phyloP scores from a whole-genome alignment of 2,329 filamentous ascomycete genomes.

The Neodidymelliopsis sp. region DNA sequence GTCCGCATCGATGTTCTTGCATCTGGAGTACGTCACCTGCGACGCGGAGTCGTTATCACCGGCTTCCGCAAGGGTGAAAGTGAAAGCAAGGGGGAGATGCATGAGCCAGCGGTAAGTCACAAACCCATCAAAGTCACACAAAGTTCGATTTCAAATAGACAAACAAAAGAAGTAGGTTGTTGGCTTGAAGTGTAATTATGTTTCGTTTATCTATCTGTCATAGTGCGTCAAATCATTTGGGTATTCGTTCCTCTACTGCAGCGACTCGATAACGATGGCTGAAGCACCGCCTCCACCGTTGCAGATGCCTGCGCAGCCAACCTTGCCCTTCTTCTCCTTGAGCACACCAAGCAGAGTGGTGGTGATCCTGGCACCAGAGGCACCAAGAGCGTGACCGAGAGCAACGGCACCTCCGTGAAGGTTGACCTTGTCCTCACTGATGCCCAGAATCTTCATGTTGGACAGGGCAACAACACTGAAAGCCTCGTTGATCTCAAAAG shows the following conservation, averaged over 20 bases:
- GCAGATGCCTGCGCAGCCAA: slow-evolving; percentile 94
- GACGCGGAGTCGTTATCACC: too few species aligned
- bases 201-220: slow-evolving; percentile 15
- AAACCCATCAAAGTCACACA: too few species aligned
- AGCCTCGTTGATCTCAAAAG: slow-evolving; percentile 99
- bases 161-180: not conserved
- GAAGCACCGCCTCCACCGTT: slow-evolving; percentile 97
- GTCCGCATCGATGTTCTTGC: too few species aligned
- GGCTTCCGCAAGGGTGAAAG: too few species aligned
- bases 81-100: too few species aligned
- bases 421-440: slow-evolving; percentile 89
- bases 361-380: slow-evolving; percentile 91
- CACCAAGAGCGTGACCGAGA: slow-evolving; percentile 92
- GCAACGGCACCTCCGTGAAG: slow-evolving; percentile 94
- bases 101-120: too few species aligned
- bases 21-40: too few species aligned
- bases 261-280: slow-evolving; percentile 83
- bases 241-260: slow-evolving; percentile 40
- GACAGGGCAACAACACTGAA: slow-evolving; percentile 96
- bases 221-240: slow-evolving; percentile 18
- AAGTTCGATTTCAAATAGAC: too few species aligned
- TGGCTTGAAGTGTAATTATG: slow-evolving; percentile 11
- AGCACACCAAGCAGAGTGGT: slow-evolving; percentile 89
- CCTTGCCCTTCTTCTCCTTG: slow-evolving; percentile 89
- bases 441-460: slow-evolving; percentile 88